Evolutionary conservation across 106 monocot genomes (phyloP).

Genomic region (Apostasia ramifera): DNA sequence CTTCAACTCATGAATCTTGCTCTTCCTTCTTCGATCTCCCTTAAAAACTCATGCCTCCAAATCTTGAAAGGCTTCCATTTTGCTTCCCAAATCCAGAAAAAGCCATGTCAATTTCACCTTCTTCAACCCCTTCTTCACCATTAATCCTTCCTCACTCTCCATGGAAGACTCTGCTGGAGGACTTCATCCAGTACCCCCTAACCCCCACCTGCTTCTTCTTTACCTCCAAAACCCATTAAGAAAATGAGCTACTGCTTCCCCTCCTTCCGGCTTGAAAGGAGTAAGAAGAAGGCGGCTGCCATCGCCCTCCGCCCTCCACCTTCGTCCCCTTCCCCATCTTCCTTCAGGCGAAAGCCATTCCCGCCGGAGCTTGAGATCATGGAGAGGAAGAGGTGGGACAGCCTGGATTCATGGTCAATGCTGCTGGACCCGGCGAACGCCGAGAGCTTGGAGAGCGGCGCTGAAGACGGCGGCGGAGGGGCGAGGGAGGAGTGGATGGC

Average conservation of each 20-base stretch:
- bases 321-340: slow-evolving; percentile 16
- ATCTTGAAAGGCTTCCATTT: not conserved
- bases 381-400: slow-evolving; percentile 73
- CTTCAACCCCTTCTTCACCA: not conserved
- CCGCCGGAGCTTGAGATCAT: slow-evolving; percentile 49
- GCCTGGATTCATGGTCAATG: slow-evolving; percentile 95
- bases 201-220: slow-evolving; percentile 8
- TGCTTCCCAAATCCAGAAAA: not conserved
- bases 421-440: slow-evolving; percentile 51
- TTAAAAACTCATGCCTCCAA: slow-evolving; percentile 1
- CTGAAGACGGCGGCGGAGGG: slow-evolving; percentile 15
- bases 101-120: slow-evolving; percentile 11
- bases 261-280: slow-evolving; percentile 20
- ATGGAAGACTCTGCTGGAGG: slow-evolving; percentile 10
- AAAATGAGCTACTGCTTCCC: slow-evolving; percentile 32
- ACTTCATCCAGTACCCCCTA: slow-evolving; percentile 4
- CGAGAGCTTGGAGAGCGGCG: slow-evolving; percentile 12
- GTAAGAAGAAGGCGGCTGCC: slow-evolving; percentile 8
- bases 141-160: slow-evolving; percentile 1
- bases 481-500: slow-evolving; percentile 89
- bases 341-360: slow-evolving; percentile 11
- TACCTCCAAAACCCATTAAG: not conserved
- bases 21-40: not conserved
- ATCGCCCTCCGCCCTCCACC: slow-evolving; percentile 8
- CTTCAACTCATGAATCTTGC: not conserved